phyloP scores from a whole-genome alignment of 352 stramenopile genomes.

The Sclerospora graminicola region DNA sequence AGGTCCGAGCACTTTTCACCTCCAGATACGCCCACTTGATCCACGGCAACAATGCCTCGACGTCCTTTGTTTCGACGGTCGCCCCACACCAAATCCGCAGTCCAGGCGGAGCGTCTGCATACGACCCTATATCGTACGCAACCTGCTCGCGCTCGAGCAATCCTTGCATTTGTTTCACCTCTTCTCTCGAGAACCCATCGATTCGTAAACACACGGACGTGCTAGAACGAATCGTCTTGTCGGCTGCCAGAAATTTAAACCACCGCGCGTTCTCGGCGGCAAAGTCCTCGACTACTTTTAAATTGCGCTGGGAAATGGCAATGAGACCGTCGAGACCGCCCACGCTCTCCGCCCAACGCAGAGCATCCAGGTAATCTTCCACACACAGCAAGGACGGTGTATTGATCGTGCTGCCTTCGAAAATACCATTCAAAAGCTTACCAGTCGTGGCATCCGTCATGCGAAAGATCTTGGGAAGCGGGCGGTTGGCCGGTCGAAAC shows the following conservation, averaged over 20 bases:
- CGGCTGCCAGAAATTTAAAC: slow-evolving; percentile 95
- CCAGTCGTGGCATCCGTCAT: slow-evolving; percentile 94
- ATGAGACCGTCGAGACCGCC: slow-evolving; percentile 92
- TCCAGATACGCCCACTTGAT: slow-evolving; percentile 96
- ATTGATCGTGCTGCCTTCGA: slow-evolving; percentile 99
- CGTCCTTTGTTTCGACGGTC: slow-evolving; percentile 97
- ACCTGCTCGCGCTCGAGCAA: slow-evolving; percentile 94
- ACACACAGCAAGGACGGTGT: slow-evolving; percentile 99
- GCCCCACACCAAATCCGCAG: slow-evolving; percentile 98
- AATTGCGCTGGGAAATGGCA: slow-evolving; percentile 90
- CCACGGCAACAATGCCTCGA: slow-evolving; percentile 97
- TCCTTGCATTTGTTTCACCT: slow-evolving; percentile 96
- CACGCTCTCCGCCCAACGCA: slow-evolving; percentile 93
- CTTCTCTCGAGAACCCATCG: slow-evolving; percentile 81
- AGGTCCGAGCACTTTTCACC: slow-evolving; percentile 47
- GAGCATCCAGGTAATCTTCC: slow-evolving; percentile 98
- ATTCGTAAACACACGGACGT: slow-evolving; percentile 97
- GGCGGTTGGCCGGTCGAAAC: slow-evolving; percentile 76
- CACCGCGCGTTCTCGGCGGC: slow-evolving; percentile 91
- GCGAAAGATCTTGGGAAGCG: slow-evolving; percentile 98
- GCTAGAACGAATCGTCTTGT: slow-evolving; percentile 90
- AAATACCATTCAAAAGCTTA: slow-evolving; percentile 90
- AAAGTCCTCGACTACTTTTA: slow-evolving; percentile 94
- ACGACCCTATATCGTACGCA: slow-evolving; percentile 96
- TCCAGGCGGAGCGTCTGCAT: slow-evolving; percentile 95